Conservation (phyloP, 306 rosid genomes). For the Lathyrus sativus region DNA sequence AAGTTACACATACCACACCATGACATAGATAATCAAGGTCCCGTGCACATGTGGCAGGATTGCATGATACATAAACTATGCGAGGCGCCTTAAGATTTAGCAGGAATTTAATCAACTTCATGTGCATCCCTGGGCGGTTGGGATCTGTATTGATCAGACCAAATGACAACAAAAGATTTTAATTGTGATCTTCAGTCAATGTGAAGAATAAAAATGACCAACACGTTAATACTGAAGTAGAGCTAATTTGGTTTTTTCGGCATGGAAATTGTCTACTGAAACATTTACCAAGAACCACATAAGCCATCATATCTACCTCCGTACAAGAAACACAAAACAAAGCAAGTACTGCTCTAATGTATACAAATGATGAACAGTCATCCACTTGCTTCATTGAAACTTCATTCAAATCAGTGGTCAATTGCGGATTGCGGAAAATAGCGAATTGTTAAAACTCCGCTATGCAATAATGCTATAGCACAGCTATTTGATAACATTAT, state of each 20-base stretch:
- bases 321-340: constrained; percentile 11
- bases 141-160: constrained; percentile 63
- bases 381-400: constrained; percentile 26
- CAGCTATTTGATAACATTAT: too few species aligned
- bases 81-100: constrained; percentile 76
- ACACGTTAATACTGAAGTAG: constrained; percentile 1
- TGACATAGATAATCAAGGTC: constrained; percentile 96
- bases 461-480: too few species aligned
- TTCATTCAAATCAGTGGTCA: background rate
- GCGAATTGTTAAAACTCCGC: too few species aligned
- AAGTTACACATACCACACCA: constrained; percentile 72
- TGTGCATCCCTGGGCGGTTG: constrained; percentile 99
- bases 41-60: constrained; percentile 95
- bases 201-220: constrained; percentile 25
- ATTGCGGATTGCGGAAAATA: too few species aligned
- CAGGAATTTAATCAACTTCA: constrained; percentile 88
- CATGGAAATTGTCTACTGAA: constrained; percentile 21
- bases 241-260: constrained; percentile 14
- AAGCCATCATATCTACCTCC: constrained; percentile 6
- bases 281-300: constrained; percentile 11
- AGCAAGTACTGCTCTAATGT: constrained; percentile 20
- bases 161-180: constrained; percentile 20
- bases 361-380: constrained; percentile 15
- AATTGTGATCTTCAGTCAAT: constrained; percentile 4
- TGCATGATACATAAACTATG: constrained; percentile 89